Evolutionary conservation across 2,329 filamentous ascomycete species (phyloP).

Genomic region (Trichoderma citrinoviride): DNA sequence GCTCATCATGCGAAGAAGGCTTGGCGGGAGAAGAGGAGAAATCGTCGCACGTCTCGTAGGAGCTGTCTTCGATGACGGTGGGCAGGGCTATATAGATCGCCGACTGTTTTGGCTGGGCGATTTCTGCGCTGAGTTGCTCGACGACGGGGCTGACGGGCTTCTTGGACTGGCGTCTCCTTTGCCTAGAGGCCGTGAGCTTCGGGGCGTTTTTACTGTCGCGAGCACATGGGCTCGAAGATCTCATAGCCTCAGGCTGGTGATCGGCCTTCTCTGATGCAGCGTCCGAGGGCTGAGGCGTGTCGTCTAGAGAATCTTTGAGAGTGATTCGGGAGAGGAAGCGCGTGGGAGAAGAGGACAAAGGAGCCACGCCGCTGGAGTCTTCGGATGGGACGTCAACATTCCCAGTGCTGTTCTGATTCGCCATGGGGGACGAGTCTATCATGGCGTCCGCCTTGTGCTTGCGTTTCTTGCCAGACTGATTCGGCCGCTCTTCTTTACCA

Average conservation of each 20-base stretch:
- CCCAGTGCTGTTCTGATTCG: neutral
- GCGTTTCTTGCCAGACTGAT: neutral
- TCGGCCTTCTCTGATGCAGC: slow-evolving; percentile 9
- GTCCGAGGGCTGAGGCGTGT: neutral
- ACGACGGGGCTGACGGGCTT: neutral
- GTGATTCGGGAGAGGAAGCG: neutral
- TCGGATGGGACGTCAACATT: neutral
- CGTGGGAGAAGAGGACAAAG: slow-evolving; percentile 14
- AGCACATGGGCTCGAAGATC: neutral
- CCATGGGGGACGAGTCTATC: neutral
- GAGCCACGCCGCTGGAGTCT: neutral
- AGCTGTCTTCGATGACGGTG: slow-evolving; percentile 11
- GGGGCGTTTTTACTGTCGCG: neutral
- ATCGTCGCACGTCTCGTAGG: slow-evolving; percentile 15
- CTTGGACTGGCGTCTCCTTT: neutral
- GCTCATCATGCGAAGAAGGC: neutral
- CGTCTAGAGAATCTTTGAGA: neutral
- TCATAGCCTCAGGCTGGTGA: neutral
- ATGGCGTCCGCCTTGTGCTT: neutral
- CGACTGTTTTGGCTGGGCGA: neutral
- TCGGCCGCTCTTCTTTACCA: neutral
- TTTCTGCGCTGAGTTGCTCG: neutral
- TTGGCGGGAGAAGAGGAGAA: neutral
- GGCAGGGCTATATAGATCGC: neutral
- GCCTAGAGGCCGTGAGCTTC: neutral